A percentile compares a stretch with the other conserved stretches of the same genome.
Evolutionary conservation across 202 grass and related monocot species (phyloP).

Genomic region (Schoenoplectus tabernaemontani): DNA sequence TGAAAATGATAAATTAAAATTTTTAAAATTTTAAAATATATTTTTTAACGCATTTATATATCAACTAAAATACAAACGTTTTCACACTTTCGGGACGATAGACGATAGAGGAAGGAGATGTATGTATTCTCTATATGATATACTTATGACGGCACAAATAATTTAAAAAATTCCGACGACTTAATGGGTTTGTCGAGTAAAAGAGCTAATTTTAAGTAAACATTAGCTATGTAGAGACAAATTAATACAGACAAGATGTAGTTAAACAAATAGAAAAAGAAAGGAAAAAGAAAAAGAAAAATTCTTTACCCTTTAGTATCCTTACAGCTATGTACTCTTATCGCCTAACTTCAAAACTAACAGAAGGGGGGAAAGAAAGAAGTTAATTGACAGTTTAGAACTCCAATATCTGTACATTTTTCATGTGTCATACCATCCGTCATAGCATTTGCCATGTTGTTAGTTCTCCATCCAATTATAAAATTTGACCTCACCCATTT

Average conservation of each 20-base stretch:
- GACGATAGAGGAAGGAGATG: no score
- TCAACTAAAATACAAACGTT: no score
- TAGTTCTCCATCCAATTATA: conserved; percentile 9
- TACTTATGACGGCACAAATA: background rate
- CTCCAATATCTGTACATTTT: conserved; percentile 24
- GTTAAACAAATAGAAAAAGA: background rate
- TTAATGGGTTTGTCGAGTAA: background rate
- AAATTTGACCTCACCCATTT: background rate
- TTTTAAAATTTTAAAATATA: no score
- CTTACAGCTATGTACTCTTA: conserved; percentile 28
- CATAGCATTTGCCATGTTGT: conserved; percentile 1
- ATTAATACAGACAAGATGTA: background rate
- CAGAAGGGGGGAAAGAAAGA: background rate
- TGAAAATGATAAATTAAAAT: no score
- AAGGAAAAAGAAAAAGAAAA: background rate
- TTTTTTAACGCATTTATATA: no score
- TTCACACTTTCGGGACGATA: no score
- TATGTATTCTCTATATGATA: no score
- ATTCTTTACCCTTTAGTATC: conserved; percentile 14
- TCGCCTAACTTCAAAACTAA: conserved; percentile 23
- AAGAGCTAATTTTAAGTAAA: background rate
- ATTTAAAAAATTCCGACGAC: background rate
- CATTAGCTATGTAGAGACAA: conserved; percentile 1
- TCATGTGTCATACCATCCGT: conserved; percentile 20
- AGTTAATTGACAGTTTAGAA: background rate